Conservation (phyloP, 2,329 filamentous ascomycete species). For the Cercospora beticola region DNA sequence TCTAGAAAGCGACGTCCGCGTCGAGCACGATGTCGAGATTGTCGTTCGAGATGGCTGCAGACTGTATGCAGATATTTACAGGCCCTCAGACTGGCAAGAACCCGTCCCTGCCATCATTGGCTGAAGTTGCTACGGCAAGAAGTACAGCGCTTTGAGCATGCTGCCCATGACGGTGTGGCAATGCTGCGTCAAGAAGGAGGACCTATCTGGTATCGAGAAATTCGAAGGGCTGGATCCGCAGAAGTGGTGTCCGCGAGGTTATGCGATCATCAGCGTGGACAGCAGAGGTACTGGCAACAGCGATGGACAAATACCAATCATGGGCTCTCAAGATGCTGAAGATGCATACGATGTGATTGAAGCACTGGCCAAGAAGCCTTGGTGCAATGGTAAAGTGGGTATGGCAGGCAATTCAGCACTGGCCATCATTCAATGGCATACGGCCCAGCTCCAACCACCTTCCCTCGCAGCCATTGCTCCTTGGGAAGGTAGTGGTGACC, state of each 20-base stretch:
- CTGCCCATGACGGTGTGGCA: constrained; percentile 43
- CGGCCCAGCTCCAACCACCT: constrained; percentile 45
- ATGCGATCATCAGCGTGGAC: constrained; percentile 39
- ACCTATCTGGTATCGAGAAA: constrained; percentile 40
- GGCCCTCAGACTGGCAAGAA: constrained; percentile 38
- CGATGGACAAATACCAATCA: constrained; percentile 41
- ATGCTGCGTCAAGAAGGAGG: constrained; percentile 38
- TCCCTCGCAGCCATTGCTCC: constrained; percentile 46
- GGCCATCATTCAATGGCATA: constrained; percentile 44
- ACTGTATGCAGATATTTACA: constrained; percentile 49
- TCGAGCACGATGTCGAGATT: constrained; percentile 51
- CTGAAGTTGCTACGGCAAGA: constrained; percentile 51
- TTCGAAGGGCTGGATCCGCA: constrained; percentile 47
- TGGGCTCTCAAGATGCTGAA: constrained; percentile 47
- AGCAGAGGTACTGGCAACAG: constrained; percentile 34
- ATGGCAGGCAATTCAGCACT: constrained; percentile 48
- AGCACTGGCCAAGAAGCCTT: constrained; percentile 42
- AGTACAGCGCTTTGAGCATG: constrained; percentile 42
- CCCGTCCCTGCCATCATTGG: constrained; percentile 47
- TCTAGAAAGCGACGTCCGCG: constrained; percentile 41
- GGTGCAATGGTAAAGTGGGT: constrained; percentile 48
- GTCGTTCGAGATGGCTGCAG: constrained; percentile 44
- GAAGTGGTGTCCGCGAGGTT: constrained; percentile 36
- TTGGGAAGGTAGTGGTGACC: constrained; percentile 49
- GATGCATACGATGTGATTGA: constrained; percentile 50